Conservation (phyloP, 768 basidiomycete species). For the Scleroderma bovista region DNA sequence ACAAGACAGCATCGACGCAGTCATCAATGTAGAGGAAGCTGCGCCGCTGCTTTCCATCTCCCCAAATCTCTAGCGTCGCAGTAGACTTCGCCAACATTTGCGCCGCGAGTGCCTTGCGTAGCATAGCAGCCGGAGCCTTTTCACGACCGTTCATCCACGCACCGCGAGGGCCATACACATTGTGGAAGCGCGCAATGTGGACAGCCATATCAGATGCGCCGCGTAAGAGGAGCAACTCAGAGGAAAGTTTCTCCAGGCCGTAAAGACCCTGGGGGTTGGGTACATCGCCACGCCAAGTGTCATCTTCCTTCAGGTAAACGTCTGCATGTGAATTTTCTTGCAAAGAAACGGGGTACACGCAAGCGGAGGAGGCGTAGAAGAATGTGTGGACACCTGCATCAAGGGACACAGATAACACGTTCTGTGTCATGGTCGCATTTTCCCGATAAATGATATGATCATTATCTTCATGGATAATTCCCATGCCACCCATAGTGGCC, state of each 20-base stretch:
- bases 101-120: constrained; percentile 44
- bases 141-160: constrained; percentile 51
- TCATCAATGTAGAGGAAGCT: constrained; percentile 55
- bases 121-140: constrained; percentile 52
- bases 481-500: constrained; percentile 64
- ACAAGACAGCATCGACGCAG: constrained; percentile 45
- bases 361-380: constrained; percentile 55
- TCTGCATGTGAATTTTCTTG: constrained; percentile 31
- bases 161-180: constrained; percentile 51
- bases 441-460: constrained; percentile 43
- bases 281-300: constrained; percentile 35
- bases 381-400: constrained; percentile 37
- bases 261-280: constrained; percentile 52
- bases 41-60: constrained; percentile 45
- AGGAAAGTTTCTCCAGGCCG: constrained; percentile 51
- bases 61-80: constrained; percentile 49
- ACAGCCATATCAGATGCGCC: constrained; percentile 30
- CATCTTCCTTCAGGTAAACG: constrained; percentile 41
- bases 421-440: constrained; percentile 47
- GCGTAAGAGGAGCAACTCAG: constrained; percentile 41
- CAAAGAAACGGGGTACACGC: constrained; percentile 46
- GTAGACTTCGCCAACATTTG: neutral
- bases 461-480: constrained; percentile 48
- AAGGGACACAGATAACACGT: constrained; percentile 38
- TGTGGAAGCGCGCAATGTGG: constrained; percentile 52